Base-by-base conservation (phyloP, 345 rosid species). In the Durio zibethinus region DNA sequence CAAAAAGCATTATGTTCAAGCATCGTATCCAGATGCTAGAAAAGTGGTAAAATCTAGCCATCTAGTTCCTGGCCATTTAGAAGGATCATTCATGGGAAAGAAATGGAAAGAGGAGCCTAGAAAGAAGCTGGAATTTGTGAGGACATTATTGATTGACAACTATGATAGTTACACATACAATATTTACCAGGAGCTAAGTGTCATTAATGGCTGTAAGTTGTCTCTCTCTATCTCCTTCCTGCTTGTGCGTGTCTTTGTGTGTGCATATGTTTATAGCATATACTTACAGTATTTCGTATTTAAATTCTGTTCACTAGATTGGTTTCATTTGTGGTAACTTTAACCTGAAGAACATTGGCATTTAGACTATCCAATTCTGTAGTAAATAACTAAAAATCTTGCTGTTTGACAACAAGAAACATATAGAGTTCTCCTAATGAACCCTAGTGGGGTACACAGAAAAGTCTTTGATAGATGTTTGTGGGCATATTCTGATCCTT, bases 101-200 rank as follows among this genome's bases (percentile, higher is more conserved):
- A 83, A 83, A 76, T 78, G 64, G 45, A 70, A 83, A 70, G 79
- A 83, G 76, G 90, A 85, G 75, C 73, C 88, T 61, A 81, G 78
- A n/a, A 79, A 21, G 68, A 93, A 85, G 83, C 76, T 87, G 72
- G 91, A 90, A 20, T 82, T 81, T 69, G 93, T 93, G 45, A 91
- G 98, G 86, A 95, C 99, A 27, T 77, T 95, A 88, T 84, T 95
- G 72, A 89, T 95, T 59, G 99, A 95, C 83, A 95, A 93, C 79
- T 93, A 93, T 80, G 99, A 95, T 85, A 95, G 98, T 82, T 95
- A 93, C 77, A 93, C 99, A 5, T 96, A 86, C 84, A 96, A 96
- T 82, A 96, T 96, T 62, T 89, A 90, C 79, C 97, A 92, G 80
- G 93, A 93, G 48, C 76, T 96, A 3, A 90, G 97, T 76, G 88